Evolutionary conservation across 2,329 filamentous ascomycete genomes (phyloP), one percentile per base, ranked within the genome.

Genomic region (Helotiales sp.): DNA sequence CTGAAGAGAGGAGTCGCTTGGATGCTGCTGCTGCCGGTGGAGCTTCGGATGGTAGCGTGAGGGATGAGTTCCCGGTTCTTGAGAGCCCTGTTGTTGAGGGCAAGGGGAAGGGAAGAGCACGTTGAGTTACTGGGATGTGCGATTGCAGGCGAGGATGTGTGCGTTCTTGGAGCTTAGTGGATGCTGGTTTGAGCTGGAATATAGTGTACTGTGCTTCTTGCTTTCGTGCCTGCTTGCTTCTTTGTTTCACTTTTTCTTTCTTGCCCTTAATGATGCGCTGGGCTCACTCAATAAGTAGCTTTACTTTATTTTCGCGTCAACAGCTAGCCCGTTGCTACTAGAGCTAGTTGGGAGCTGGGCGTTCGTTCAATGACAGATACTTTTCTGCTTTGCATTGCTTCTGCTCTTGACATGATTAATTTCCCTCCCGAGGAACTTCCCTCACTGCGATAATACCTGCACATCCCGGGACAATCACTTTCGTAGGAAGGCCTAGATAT

Each of bases 1-100:
- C 85, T 49, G 86, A 89, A 69, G 82, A 85, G 64, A 77, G 82
- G 71, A 79, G 77, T 59, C 63, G 72, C 11, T 68, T 74, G 6
- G 70, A 78, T 69, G 72, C 72, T 58, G 71, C 72, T 52, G 73
- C 71, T 40, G 73, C 63, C 34, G 63, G 67, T 17, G 64, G 57
- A 22, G 69, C 64, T 54, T 70, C 68, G 13, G 70, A 57, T 13
- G 66, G 71, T 6, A 43, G n/a, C 40, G 73, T 72, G 28, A 68
- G 70, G 24, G 78, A 81, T 3, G 81, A 81, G 24, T 84, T 82
- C 63, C 82, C 82, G 1, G 71, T 76, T 17, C 71, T 84, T 43
- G 77, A 70, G 22, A 59, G 49, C 57, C 63, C 40, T 10, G 57
- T 63, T 17, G 60, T 82, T 1, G 85, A 84, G 68, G 82, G 82